A percentile compares a stretch with the other conserved stretches of the same genome.
Evolutionary conservation across 2,329 filamentous ascomycete species (phyloP).

Genomic region (Lomentospora prolificans): DNA sequence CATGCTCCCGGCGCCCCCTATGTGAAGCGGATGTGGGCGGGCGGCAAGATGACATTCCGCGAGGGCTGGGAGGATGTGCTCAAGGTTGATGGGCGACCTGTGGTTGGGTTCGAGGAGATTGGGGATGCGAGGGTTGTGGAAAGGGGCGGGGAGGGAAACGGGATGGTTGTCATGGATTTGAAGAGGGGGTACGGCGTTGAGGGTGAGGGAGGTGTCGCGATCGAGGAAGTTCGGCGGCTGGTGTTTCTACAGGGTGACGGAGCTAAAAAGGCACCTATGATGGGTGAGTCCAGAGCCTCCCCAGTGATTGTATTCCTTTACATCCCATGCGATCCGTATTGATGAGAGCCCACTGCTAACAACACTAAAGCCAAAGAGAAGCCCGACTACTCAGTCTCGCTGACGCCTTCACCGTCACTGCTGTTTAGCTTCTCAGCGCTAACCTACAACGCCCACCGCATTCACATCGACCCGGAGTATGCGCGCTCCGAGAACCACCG

Average conservation of each 20-base stretch:
- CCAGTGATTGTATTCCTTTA: neutral
- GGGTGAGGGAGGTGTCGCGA: slow-evolving; percentile 17
- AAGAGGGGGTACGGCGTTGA: slow-evolving; percentile 31
- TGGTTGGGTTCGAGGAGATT: slow-evolving; percentile 36
- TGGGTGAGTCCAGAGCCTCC: slow-evolving; percentile 17
- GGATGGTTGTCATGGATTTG: slow-evolving; percentile 44
- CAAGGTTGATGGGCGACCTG: slow-evolving; percentile 27
- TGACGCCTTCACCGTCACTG: slow-evolving; percentile 59
- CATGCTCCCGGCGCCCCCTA: slow-evolving; percentile 64
- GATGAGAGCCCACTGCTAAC: slow-evolving; percentile 1
- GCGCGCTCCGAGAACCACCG: slow-evolving; percentile 64
- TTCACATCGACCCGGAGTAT: slow-evolving; percentile 73
- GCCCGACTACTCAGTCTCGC: slow-evolving; percentile 31
- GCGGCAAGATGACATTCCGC: slow-evolving; percentile 57
- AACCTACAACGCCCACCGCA: slow-evolving; percentile 84
- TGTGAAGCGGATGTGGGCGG: slow-evolving; percentile 77
- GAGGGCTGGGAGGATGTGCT: slow-evolving; percentile 20
- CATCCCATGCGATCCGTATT: neutral
- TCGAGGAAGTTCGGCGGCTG: slow-evolving; percentile 39
- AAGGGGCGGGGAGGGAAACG: slow-evolving; percentile 16
- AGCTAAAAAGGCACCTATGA: slow-evolving; percentile 15
- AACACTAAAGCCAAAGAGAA: slow-evolving; percentile 13
- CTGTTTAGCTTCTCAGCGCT: slow-evolving; percentile 88
- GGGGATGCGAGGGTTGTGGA: slow-evolving; percentile 26
- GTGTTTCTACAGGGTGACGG: slow-evolving; percentile 35